These are phyloP conservation scores for Blastobotrys capitulatus DNA, from an alignment of 1,139 yeast species.

Conservation along the genomic window DNA sequence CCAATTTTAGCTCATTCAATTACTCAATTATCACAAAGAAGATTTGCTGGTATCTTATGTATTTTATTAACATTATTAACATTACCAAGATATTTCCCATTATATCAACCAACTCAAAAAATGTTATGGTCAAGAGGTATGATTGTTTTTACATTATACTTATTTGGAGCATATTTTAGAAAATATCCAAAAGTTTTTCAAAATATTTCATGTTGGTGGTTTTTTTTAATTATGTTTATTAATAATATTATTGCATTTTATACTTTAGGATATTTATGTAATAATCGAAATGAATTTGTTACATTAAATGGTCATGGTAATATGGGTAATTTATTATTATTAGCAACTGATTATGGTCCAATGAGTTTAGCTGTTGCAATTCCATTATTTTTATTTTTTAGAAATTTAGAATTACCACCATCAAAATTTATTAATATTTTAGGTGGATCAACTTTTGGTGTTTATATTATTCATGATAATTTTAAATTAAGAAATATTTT, in stretches of 20 bases:
- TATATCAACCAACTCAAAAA: background rate
- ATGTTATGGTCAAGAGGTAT: background rate
- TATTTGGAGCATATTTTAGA: conserved; percentile 2
- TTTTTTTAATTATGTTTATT: background rate
- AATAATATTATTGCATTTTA: background rate
- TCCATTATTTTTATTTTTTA: background rate
- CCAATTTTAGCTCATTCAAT: background rate
- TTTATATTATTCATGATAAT: conserved; percentile 3
- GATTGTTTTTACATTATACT: background rate
- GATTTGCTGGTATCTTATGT: background rate
- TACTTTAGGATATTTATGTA: background rate
- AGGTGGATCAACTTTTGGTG: background rate
- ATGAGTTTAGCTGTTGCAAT: background rate
- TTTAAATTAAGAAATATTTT: background rate
- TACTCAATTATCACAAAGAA: background rate
- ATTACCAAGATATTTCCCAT: background rate
- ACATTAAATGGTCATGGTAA: background rate
- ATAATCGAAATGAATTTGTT: background rate
- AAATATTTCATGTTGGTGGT: background rate
- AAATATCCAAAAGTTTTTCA: background rate
- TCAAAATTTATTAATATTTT: background rate
- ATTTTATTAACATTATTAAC: background rate
- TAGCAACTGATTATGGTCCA: background rate
- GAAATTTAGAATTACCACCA: background rate
- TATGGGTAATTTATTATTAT: background rate